Conservation (phyloP, 148 eudicot genomes). For the Amaranthus palmeri region DNA sequence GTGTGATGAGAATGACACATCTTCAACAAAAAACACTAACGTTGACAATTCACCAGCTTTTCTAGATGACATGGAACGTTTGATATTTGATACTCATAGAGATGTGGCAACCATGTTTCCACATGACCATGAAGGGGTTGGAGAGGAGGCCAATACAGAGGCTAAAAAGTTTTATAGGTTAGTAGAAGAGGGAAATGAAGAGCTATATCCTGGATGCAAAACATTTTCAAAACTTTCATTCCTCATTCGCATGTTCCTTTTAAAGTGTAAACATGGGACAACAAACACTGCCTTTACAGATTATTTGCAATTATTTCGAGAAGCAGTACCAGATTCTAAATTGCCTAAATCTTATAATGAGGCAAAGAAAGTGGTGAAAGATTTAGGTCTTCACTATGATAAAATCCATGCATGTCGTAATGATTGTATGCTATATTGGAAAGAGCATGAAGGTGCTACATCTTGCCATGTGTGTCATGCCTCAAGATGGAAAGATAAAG, state of each 20-base stretch:
- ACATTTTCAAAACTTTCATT: background rate
- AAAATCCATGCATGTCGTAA: background rate
- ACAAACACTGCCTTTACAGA: background rate
- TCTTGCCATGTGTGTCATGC: background rate
- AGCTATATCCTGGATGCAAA: conserved; percentile 1
- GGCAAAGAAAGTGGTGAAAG: background rate
- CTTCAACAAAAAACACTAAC: background rate
- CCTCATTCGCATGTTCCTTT: background rate
- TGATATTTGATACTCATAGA: background rate
- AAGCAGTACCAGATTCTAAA: background rate
- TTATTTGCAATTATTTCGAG: background rate
- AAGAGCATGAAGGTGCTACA: background rate
- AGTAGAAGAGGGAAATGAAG: conserved; percentile 1
- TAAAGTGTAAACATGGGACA: background rate
- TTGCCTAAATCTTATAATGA: background rate
- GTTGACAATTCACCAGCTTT: background rate
- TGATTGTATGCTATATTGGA: conserved; percentile 9
- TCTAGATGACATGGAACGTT: background rate
- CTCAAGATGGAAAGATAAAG: background rate
- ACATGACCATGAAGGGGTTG: background rate
- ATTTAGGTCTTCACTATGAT: conserved; percentile 7
- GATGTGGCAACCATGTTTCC: background rate
- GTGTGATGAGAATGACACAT: background rate
- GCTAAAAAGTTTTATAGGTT: conserved; percentile 3
- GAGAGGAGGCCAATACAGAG: background rate